Base-by-base conservation (phyloP, 1,284 basidiomycete genomes). In the Omphalotus olearius region DNA sequence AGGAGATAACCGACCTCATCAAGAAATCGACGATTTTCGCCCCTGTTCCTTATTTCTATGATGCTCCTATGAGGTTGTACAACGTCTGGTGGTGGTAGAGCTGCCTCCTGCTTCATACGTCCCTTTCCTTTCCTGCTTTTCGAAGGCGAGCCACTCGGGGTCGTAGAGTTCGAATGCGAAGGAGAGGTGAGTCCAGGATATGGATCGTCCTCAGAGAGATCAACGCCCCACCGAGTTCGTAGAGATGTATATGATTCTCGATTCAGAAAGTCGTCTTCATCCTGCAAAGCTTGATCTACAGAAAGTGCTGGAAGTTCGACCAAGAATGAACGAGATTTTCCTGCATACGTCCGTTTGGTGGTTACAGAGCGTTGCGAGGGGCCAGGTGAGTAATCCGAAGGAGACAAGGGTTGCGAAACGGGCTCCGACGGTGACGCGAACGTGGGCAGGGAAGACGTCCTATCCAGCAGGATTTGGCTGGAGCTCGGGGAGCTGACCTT, bases 1-100 rank as follows among this genome's bases (percentile, higher is more conserved):
- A 90, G 84, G 2, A 91, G 66, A 66, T 91, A 91, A 0, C 88
- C 88, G 2, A 89, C 76, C 60, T 91, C 88, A 54, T 91, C 88
- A 43, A 88, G 63, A 60, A 91, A 91, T 16, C 87, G 70, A 56
- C 88, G 71, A 48, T 74, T 82, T 66, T 91, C 87, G n/a, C 88
- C 88, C 62, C 86, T 87, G 59, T 78, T 85, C 50, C 88, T 70
- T 35, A 91, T 69, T 58, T 91, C 88, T 0, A 85, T 86, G 45
- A 90, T 88, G 55, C 85, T 90, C 62, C 85, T 87, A 45, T 91
- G 61, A 47, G 88, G 84, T 59, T 88, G 89, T 70, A 81, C 80
- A 76, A 83, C 80, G 13, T 79, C 80, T 26, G 75, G 69, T 9
- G 77, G 60, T 6, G 67, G 65, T 33, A 33, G 9, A 4, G 57